Evolutionary conservation across 495 filamentous ascomycete species (phyloP).

Genomic region (Penicillium subrubescens): DNA sequence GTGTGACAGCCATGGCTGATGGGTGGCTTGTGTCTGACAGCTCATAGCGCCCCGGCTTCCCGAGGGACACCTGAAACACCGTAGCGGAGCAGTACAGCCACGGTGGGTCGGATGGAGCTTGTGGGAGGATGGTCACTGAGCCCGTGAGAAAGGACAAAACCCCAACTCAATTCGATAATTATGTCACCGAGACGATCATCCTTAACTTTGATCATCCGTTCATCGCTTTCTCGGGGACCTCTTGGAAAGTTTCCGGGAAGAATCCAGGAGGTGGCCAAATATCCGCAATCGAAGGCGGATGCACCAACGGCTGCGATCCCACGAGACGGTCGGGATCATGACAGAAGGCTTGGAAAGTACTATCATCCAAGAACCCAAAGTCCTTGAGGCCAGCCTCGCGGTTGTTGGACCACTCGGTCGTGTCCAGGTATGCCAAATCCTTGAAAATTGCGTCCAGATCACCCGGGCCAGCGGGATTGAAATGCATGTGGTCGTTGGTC

Average conservation of each 20-base stretch:
- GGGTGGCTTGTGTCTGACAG: constrained; percentile 1
- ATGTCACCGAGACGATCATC: background rate
- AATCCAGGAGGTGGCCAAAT: constrained; percentile 53
- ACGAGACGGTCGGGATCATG: constrained; percentile 54
- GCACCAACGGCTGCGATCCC: constrained; percentile 43
- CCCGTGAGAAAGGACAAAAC: too few species aligned
- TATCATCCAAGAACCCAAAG: constrained; percentile 60
- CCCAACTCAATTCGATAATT: constrained; percentile 6
- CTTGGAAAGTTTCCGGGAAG: constrained; percentile 49
- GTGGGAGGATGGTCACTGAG: background rate
- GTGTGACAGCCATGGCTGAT: background rate
- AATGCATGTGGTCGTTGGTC: constrained; percentile 22
- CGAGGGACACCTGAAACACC: background rate
- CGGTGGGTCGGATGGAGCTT: background rate
- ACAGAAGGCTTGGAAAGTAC: constrained; percentile 55
- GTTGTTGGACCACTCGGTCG: constrained; percentile 56
- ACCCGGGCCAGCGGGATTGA: constrained; percentile 12
- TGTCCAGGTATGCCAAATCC: constrained; percentile 64
- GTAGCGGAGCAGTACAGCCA: background rate
- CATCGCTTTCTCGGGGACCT: constrained; percentile 30
- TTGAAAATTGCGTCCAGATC: constrained; percentile 64
- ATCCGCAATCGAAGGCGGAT: constrained; percentile 49
- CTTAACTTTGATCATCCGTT: constrained; percentile 22
- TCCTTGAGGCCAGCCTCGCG: constrained; percentile 58
- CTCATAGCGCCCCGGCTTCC: background rate